phyloP scores from a whole-genome alignment of 1,284 basidiomycete species.

The Ceratobasidium sp. region DNA sequence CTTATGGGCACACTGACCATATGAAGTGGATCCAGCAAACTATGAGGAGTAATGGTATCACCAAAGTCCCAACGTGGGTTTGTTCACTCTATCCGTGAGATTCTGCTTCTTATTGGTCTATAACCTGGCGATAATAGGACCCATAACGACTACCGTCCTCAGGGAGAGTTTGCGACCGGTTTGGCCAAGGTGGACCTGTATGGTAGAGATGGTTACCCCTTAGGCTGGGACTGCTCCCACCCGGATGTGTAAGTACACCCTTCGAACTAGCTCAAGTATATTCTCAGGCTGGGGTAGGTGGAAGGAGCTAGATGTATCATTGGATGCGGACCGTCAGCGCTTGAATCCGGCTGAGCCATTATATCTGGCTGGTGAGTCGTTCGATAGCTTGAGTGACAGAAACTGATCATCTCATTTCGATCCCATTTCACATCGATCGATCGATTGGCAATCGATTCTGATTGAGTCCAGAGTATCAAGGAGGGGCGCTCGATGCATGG shows the following conservation, averaged over 20 bases:
- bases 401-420: too few species aligned
- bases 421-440: too few species aligned
- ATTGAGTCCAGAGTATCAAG: slow-evolving; percentile 45
- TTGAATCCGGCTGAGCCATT: slow-evolving; percentile 43
- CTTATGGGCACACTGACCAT: slow-evolving; percentile 35
- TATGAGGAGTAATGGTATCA: slow-evolving; percentile 39
- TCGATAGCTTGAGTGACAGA: too few species aligned
- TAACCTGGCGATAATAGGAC: too few species aligned
- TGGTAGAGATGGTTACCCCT: slow-evolving; percentile 43
- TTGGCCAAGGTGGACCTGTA: slow-evolving; percentile 45
- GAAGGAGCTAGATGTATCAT: slow-evolving; percentile 27
- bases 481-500: slow-evolving; percentile 45
- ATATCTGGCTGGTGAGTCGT: slow-evolving; percentile 36
- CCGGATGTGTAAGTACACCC: slow-evolving; percentile 20
- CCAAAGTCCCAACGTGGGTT: slow-evolving; percentile 43
- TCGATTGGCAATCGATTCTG: too few species aligned
- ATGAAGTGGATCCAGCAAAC: slow-evolving; percentile 34
- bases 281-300: not conserved
- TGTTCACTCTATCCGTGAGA: too few species aligned
- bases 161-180: slow-evolving; percentile 31
- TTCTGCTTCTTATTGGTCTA: too few species aligned
- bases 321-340: slow-evolving; percentile 36
- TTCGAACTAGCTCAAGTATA: not conserved
- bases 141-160: slow-evolving; percentile 40
- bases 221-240: slow-evolving; percentile 37